Base-by-base conservation (phyloP, 768 basidiomycete species). In the Asterophora lycoperdoides region DNA sequence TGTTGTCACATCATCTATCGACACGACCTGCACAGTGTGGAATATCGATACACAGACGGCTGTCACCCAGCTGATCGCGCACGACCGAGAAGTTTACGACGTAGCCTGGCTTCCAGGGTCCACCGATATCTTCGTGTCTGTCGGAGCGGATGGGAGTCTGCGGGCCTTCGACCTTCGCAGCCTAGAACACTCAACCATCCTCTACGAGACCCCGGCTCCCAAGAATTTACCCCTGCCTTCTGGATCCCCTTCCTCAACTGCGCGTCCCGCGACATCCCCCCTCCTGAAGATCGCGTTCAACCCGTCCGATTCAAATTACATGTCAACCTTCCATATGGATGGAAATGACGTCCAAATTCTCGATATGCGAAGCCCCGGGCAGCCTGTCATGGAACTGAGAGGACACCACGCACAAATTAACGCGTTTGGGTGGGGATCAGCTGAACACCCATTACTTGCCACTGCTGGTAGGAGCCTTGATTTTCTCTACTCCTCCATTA, bases 1-100 rank as follows among this genome's bases (percentile, higher is more conserved):
- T 42, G 85, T 98, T 58, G 95, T 98, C 32, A 99, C 96, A 5
- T 94, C 95, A 18, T 96, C 93, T 7, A 95, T 98, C 59, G 96
- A 99, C 64, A 99, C 96, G 43, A 96, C 94, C 11, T 98, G 95
- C 65, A 98, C 96, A 1, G 89, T 98, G 18, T 99, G 96, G 96
- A 96, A 99, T 67, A 90, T 99, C 63, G 89, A 95, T 60, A 91
- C 91, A 3, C 81, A 84, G 19, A 85, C 88, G 6, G 95, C 96
- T 19, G 82, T 98, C 63, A 99, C 96, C 2, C 96, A 98, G 66
- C 82, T 99, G 52, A 95, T 96, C 60, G 93, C 95, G 0, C 95
- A 96, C 68, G 93, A 97, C 73, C 83, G 90, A 40, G 88, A 94
- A 70, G 93, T 93, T 11, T 95, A 94, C 70, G 93, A 97, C 63